Conservation (phyloP, 768 basidiomycete genomes). For the Tricholoma flavovirens region DNA sequence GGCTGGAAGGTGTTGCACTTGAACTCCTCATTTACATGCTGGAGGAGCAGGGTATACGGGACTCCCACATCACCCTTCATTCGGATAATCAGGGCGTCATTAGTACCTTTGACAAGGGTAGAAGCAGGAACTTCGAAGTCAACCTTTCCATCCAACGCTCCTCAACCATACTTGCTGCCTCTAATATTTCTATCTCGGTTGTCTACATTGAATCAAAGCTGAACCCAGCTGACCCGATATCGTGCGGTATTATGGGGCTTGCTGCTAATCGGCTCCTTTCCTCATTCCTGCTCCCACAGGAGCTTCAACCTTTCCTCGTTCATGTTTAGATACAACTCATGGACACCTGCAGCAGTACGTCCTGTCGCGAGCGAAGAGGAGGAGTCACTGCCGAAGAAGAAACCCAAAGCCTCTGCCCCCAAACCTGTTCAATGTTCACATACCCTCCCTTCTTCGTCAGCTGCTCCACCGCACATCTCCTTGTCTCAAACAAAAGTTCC, state of each 20-base stretch:
- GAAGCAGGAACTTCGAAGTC: slow-evolving; percentile 22
- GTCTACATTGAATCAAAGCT: slow-evolving; percentile 13
- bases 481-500: not conserved
- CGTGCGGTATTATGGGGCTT: not conserved
- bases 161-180: not conserved
- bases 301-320: not conserved
- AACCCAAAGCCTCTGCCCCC: no score
- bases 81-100: slow-evolving; percentile 34
- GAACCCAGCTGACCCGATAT: slow-evolving; percentile 18
- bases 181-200: slow-evolving; percentile 9
- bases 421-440: no score
- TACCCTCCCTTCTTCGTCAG: no score
- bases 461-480: not conserved
- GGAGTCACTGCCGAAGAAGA: not conserved
- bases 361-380: not conserved
- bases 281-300: not conserved
- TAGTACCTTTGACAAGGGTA: slow-evolving; percentile 25
- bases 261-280: not conserved
- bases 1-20: slow-evolving; percentile 21
- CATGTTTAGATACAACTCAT: not conserved
- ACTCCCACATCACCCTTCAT: slow-evolving; percentile 20
- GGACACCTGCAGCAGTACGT: not conserved
- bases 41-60: not conserved
- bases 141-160: slow-evolving; percentile 23
- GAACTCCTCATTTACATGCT: slow-evolving; percentile 17